Evolutionary conservation across 108 stramenopile species (phyloP).

Genomic region (Fragilariopsis cylindrus): DNA sequence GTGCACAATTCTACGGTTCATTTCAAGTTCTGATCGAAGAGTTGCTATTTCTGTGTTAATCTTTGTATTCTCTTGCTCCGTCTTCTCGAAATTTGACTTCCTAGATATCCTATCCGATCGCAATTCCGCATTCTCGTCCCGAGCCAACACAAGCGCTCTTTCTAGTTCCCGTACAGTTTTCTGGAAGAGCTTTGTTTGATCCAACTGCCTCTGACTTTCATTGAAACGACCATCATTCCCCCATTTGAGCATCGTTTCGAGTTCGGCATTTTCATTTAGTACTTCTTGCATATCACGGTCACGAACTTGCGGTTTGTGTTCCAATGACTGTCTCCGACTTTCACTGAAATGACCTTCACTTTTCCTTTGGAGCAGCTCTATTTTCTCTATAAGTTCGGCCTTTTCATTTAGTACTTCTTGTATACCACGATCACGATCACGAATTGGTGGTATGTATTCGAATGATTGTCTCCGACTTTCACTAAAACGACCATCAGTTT

Average conservation of each 20-base stretch:
- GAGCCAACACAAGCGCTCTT: conserved; percentile 15
- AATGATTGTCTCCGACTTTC: background rate
- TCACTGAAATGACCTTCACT: background rate
- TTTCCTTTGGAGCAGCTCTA: background rate
- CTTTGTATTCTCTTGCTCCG: conserved; percentile 14
- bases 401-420: background rate
- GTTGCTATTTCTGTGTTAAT: background rate
- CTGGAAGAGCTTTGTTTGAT: background rate
- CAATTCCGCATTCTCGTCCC: background rate
- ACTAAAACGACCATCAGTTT: background rate
- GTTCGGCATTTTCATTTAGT: background rate
- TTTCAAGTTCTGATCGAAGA: conserved; percentile 10
- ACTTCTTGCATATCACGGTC: background rate
- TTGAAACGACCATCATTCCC: background rate
- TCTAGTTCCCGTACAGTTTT: conserved; percentile 24
- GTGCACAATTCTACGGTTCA: conserved; percentile 17
- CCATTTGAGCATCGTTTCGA: background rate
- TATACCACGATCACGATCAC: background rate
- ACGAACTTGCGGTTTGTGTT: background rate
- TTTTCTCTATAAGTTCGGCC: background rate
- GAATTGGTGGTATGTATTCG: background rate
- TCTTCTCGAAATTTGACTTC: conserved; percentile 4
- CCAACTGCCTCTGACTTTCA: background rate
- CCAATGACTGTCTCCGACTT: background rate
- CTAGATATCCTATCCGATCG: conserved; percentile 7